A percentile compares a stretch with the other conserved stretches of the same genome.
phyloP scores from a whole-genome alignment of 768 basidiomycete species.

The Phylloporus sp. region DNA sequence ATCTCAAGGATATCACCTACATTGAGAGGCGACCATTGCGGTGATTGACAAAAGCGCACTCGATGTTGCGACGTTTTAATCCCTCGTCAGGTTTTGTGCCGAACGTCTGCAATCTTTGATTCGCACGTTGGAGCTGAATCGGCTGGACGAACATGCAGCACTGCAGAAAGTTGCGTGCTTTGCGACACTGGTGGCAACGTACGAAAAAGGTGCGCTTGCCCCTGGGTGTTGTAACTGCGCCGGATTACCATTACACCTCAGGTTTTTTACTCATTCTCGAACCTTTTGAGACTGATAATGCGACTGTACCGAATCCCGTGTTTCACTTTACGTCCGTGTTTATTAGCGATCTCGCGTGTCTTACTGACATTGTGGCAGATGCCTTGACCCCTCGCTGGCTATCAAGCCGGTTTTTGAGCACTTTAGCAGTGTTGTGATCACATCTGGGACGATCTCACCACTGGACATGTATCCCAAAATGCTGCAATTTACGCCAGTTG shows the following conservation, averaged over 20 bases:
- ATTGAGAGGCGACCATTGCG: constrained; percentile 91
- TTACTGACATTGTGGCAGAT: constrained; percentile 48
- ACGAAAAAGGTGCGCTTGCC: constrained; percentile 76
- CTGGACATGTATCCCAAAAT: constrained; percentile 99
- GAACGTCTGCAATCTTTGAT: constrained; percentile 94
- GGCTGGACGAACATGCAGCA: constrained; percentile 87
- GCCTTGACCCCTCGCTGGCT: constrained; percentile 94
- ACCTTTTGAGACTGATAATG: constrained; percentile 97
- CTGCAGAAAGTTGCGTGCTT: constrained; percentile 95
- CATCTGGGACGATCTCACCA: constrained; percentile 96
- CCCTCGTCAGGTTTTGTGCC: constrained; percentile 76
- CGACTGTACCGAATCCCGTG: constrained; percentile 96
- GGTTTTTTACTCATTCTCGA: constrained; percentile 96
- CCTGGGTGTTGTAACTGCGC: not conserved
- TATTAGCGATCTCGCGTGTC: not conserved
- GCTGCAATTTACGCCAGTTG: constrained; percentile 95
- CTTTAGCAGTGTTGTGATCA: constrained; percentile 97
- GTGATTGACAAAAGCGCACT: constrained; percentile 40
- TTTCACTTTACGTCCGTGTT: constrained; percentile 89
- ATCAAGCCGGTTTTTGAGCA: constrained; percentile 98
- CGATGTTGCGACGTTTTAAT: not conserved
- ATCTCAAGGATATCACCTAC: constrained; percentile 98
- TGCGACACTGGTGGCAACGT: constrained; percentile 95
- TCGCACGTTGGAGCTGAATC: constrained; percentile 82
- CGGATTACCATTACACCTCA: constrained; percentile 25